A percentile compares a stretch with the other conserved stretches of the same genome.
phyloP scores from a whole-genome alignment of 805 yeast genomes.

The Pichia exigua region DNA sequence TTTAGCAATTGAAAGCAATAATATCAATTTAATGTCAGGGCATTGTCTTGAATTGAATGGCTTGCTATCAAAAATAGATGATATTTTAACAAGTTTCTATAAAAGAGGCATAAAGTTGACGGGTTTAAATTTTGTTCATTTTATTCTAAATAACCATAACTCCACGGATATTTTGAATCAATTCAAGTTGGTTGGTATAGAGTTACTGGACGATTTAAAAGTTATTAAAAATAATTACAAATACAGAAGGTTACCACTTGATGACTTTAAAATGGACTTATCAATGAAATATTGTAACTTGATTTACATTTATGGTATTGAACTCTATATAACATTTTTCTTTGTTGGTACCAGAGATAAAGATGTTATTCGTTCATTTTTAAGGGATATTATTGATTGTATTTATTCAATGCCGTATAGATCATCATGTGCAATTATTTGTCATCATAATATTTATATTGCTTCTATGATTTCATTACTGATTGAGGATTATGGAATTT shows the following conservation, averaged over 20 bases:
- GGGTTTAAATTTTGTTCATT: slow-evolving; percentile 8
- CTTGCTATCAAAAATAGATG: background rate
- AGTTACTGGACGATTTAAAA: background rate
- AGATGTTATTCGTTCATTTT: background rate
- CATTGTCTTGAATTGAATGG: slow-evolving; percentile 1
- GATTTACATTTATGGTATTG: slow-evolving; percentile 5
- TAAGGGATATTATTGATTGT: slow-evolving; percentile 8
- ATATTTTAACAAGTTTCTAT: background rate
- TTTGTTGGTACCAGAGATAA: slow-evolving; percentile 2
- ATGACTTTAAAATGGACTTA: slow-evolving; percentile 9
- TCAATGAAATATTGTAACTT: slow-evolving; percentile 9
- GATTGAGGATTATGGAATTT: slow-evolving; percentile 1
- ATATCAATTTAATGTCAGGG: slow-evolving; percentile 6
- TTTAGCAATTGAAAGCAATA: slow-evolving; percentile 3
- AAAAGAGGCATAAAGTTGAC: slow-evolving; percentile 3
- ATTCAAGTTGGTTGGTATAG: slow-evolving; percentile 1
- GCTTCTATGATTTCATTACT: slow-evolving; percentile 5
- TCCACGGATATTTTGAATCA: background rate
- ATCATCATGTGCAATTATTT: slow-evolving; percentile 5
- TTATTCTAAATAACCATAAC: background rate
- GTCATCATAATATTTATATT: slow-evolving; percentile 9
- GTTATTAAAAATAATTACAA: background rate
- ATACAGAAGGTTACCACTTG: background rate
- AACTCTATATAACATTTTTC: slow-evolving; percentile 5
- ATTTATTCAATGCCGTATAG: slow-evolving; percentile 10